Evolutionary conservation across 192 early-diverging fungal species (phyloP), one percentile per base, ranked within the genome.

Genomic region (Linnemannia schmuckeri): DNA sequence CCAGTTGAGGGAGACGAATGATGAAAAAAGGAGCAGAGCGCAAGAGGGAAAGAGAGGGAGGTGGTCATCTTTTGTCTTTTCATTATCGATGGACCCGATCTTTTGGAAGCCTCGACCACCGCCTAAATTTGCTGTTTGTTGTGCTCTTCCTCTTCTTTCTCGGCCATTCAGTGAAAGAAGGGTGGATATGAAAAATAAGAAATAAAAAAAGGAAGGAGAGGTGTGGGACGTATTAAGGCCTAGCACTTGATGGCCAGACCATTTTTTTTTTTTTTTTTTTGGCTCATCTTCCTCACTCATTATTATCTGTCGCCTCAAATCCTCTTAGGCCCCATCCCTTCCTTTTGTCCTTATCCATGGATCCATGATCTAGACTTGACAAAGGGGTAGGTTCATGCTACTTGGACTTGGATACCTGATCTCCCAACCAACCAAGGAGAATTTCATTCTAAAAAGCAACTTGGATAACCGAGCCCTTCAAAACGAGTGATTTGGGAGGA

Each of bases 361-460:
- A 33, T 33, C 61, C 61, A 66, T 33, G 61, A 66, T 66, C 61
- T 66, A 66, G 61, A 33, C 61, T 66, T 66, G 61, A 9, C n/a
- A 15, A 12, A 33, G 30, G 27, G 6, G 0, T 30, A 33, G n/a
- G 10, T 33, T 66, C 30, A 66, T 66, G 61, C 61, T 66, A 66
- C 61, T 66, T 66, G 8, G 61, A 66, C 61, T 30, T 66, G 30
- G 61, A 66, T 66, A 66, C 61, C 61, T 66, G 30, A 33, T 66
- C 61, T 66, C 30, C 12, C 30, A 66, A 66, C 61, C 61, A 66
- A 66, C 61, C 61, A 66, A 66, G 61, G 61, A 66, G 61, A 66
- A 66, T 66, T 33, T 33, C 49, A 20, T 22, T 52, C 15, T 5
- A 52, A 20, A 52, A 20, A 18, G 3, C 44, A 22, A 52, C 17